Evolutionary conservation across 2,329 filamentous ascomycete species (phyloP).

Genomic region (Aspergillus neoniger): DNA sequence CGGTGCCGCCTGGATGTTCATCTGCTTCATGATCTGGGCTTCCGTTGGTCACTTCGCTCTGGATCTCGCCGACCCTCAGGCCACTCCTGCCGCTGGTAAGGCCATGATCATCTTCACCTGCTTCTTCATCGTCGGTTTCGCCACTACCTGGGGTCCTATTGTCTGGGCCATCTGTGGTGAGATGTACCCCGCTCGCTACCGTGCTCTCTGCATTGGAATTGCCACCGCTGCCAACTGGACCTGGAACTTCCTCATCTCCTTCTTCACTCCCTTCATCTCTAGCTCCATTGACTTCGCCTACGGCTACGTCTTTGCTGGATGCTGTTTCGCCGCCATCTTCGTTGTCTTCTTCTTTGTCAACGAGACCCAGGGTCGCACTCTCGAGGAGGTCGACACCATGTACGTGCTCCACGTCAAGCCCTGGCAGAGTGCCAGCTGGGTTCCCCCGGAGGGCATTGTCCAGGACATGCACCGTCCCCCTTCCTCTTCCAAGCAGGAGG

Average conservation of each 20-base stretch:
- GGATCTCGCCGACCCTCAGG: conserved; percentile 41
- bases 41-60: conserved; percentile 56
- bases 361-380: conserved; percentile 69
- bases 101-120: conserved; percentile 72
- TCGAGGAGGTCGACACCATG: conserved; percentile 81
- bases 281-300: conserved; percentile 71
- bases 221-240: conserved; percentile 77
- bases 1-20: conserved; percentile 68
- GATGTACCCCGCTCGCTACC: conserved; percentile 51
- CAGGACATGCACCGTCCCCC: conserved; percentile 28
- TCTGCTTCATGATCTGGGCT: conserved; percentile 64
- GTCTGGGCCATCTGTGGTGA: conserved; percentile 50
- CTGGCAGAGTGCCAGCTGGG: conserved; percentile 60
- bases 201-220: conserved; percentile 75
- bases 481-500: conserved; percentile 11
- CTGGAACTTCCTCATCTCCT: conserved; percentile 74
- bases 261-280: conserved; percentile 81
- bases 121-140: conserved; percentile 74
- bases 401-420: conserved; percentile 67
- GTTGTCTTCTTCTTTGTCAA: conserved; percentile 78
- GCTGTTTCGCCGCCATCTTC: conserved; percentile 64
- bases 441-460: conserved; percentile 36
- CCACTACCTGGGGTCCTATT: conserved; percentile 68
- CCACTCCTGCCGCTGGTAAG: conserved; percentile 56
- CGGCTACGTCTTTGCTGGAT: conserved; percentile 76